These are phyloP conservation scores for Fusarium tanahbumbuense DNA, from an alignment of 2,329 filamentous ascomycete species.

Conservation along the genomic window DNA sequence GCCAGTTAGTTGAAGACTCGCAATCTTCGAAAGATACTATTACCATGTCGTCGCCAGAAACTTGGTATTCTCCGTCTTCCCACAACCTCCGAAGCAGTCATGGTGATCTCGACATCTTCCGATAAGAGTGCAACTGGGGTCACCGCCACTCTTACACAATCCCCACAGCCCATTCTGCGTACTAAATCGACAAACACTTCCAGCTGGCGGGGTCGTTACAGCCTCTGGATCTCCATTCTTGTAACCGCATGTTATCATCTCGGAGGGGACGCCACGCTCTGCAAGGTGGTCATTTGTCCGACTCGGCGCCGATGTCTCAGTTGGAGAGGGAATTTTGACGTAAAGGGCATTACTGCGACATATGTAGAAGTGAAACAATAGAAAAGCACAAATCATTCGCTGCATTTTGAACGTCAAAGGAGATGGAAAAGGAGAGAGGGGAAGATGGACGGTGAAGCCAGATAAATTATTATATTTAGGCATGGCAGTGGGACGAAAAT, in stretches of 20 bases:
- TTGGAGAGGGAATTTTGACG: neutral
- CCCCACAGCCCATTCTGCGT: conserved; percentile 51
- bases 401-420: conserved; percentile 2
- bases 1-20: neutral
- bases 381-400: neutral
- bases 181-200: conserved; percentile 52
- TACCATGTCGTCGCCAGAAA: conserved; percentile 53
- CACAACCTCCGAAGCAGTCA: conserved; percentile 50
- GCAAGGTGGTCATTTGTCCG: neutral
- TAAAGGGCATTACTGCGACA: neutral
- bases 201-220: conserved; percentile 46
- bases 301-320: conserved; percentile 25
- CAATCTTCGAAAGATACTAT: neutral
- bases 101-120: conserved; percentile 51
- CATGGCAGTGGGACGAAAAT: neutral
- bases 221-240: conserved; percentile 44
- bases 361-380: conserved; percentile 25
- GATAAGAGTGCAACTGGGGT: conserved; percentile 48
- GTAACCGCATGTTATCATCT: conserved; percentile 47
- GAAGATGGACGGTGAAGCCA: neutral
- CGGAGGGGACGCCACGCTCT: conserved; percentile 20
- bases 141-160: conserved; percentile 47
- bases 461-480: neutral
- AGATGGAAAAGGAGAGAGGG: neutral
- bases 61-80: conserved; percentile 27